Conservation (phyloP, 805 yeast genomes). For the Zygosaccharomyces rouxii region DNA sequence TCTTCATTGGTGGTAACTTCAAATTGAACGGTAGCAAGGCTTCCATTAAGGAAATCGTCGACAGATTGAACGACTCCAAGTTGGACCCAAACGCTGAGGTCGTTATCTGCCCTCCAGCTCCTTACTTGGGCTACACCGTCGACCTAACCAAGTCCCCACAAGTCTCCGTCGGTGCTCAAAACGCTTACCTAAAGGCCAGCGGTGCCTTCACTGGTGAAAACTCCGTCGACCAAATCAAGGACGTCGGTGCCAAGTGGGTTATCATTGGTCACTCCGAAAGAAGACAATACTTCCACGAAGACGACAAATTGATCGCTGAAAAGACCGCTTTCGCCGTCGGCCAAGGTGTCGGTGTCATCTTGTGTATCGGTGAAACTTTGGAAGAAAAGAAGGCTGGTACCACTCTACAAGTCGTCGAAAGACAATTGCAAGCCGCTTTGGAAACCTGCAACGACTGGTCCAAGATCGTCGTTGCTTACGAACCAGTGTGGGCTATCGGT, state of each 20-base stretch:
- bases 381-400: slow-evolving; percentile 89
- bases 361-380: slow-evolving; percentile 96
- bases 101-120: slow-evolving; percentile 94
- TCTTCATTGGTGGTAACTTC: slow-evolving; percentile 99
- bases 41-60: slow-evolving; percentile 79
- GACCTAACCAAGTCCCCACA: slow-evolving; percentile 62
- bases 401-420: slow-evolving; percentile 81
- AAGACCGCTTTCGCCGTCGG: slow-evolving; percentile 94
- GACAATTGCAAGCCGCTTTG: slow-evolving; percentile 86
- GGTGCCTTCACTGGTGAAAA: slow-evolving; percentile 99
- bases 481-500: slow-evolving; percentile 99
- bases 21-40: slow-evolving; percentile 94
- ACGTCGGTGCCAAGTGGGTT: slow-evolving; percentile 90
- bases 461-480: slow-evolving; percentile 92
- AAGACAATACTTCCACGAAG: slow-evolving; percentile 87
- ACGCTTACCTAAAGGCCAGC: slow-evolving; percentile 76
- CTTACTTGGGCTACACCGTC: slow-evolving; percentile 78
- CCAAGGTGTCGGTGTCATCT: slow-evolving; percentile 81
- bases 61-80: slow-evolving; percentile 71
- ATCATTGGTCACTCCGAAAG: slow-evolving; percentile 98
- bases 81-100: slow-evolving; percentile 81
- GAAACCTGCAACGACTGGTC: slow-evolving; percentile 83
- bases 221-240: slow-evolving; percentile 83
- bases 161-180: slow-evolving; percentile 86
- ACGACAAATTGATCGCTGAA: slow-evolving; percentile 86